Conservation (phyloP, 2,329 filamentous ascomycete genomes). For the Tolypocladium ovalisporum region DNA sequence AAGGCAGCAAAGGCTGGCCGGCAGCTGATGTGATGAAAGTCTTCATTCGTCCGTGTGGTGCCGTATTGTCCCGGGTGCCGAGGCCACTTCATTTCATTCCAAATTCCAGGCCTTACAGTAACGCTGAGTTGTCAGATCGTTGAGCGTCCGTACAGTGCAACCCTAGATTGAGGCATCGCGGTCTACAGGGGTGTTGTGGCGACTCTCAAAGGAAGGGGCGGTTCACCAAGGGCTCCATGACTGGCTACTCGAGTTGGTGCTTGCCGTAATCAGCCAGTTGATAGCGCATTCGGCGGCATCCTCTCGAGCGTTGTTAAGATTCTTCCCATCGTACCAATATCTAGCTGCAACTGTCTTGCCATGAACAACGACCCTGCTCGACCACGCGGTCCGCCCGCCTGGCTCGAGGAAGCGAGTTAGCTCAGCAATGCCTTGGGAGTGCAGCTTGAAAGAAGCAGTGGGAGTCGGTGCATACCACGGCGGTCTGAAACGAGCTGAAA, state of each 20-base stretch:
- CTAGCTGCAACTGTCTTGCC: constrained; percentile 57
- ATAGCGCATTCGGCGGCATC: constrained; percentile 81
- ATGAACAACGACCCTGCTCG: constrained; percentile 64
- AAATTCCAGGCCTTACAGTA: background rate
- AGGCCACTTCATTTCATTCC: background rate
- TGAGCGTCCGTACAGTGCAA: background rate
- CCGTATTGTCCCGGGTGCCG: background rate
- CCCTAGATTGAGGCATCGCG: background rate
- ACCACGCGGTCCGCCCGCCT: constrained; percentile 91
- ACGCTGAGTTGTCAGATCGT: background rate
- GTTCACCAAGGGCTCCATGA: constrained; percentile 12
- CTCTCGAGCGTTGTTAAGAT: constrained; percentile 78
- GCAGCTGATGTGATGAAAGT: background rate
- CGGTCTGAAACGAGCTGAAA: constrained; percentile 67
- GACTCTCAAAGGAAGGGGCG: background rate
- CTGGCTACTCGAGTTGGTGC: constrained; percentile 11
- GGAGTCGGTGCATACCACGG: constrained; percentile 43
- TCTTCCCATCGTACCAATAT: constrained; percentile 87
- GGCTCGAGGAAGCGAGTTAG: background rate
- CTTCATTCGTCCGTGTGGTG: background rate
- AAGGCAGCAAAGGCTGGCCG: background rate
- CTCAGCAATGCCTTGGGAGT: background rate
- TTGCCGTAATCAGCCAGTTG: constrained; percentile 38
- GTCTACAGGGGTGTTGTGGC: background rate
- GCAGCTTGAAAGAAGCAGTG: background rate